Evolutionary conservation across 495 filamentous ascomycete species (phyloP).

Genomic region (Aspergillus olivimuriae): DNA sequence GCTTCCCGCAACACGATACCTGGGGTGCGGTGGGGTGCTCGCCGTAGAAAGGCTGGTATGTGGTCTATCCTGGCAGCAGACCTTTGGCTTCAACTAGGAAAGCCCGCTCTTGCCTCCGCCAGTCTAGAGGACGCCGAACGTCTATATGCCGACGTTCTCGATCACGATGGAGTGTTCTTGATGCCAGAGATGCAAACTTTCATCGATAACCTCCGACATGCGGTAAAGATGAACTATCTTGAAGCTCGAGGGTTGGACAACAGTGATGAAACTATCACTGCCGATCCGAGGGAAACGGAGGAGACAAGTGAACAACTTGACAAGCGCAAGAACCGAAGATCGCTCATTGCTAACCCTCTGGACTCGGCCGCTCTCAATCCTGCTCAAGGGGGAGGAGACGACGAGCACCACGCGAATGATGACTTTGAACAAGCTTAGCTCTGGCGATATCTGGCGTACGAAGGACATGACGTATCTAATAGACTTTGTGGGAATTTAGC

Average conservation of each 20-base stretch:
- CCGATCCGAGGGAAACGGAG: constrained; percentile 38
- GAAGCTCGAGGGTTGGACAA: constrained; percentile 30
- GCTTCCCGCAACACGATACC: constrained; percentile 60
- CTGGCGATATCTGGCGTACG: constrained; percentile 9
- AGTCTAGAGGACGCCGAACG: constrained; percentile 64
- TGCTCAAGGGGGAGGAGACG: constrained; percentile 21
- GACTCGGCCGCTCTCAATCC: constrained; percentile 29
- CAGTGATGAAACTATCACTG: constrained; percentile 25
- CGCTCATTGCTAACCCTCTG: constrained; percentile 33
- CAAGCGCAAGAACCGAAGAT: constrained; percentile 36
- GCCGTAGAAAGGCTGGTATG: constrained; percentile 77
- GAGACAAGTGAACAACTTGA: constrained; percentile 55
- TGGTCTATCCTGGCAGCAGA: constrained; percentile 84
- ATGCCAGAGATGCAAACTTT: constrained; percentile 54
- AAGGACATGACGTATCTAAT: constrained; percentile 14
- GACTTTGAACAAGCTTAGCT: constrained; percentile 47
- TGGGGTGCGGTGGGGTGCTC: constrained; percentile 57
- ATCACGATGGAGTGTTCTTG: constrained; percentile 48
- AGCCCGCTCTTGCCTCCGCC: constrained; percentile 60
- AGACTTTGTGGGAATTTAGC: constrained; percentile 7
- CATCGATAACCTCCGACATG: constrained; percentile 53
- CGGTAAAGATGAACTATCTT: constrained; percentile 48
- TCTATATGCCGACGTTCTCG: constrained; percentile 57
- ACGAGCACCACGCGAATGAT: constrained; percentile 31
- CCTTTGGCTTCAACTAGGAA: constrained; percentile 68